Evolutionary conservation across 1,139 yeast species (phyloP), one percentile per base, ranked within the genome.

Genomic region (Debaryomyces sp.): DNA sequence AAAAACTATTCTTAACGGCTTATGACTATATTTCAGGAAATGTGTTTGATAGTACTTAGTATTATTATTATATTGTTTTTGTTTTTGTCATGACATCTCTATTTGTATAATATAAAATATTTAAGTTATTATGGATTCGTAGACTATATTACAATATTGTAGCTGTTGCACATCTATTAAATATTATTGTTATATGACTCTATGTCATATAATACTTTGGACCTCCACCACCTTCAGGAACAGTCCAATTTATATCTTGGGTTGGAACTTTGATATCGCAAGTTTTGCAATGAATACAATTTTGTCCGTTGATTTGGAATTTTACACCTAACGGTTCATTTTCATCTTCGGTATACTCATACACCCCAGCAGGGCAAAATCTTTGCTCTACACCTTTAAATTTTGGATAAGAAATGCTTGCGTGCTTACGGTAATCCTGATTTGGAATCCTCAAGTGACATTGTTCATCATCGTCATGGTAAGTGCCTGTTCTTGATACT

Each of bases 161-260:
- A 22, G 23, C 23, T 21, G 29, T n/a, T 18, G 13, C 10, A 40
- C 27, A 27, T 26, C 18, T 27, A 27, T 12, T 13, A 21, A 29
- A 41, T 32, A 18, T 10, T 32, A 23, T 27, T 23, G 18, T 30
- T 9, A 12, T 13, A 29, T 38, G 42, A 22, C 26, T 12, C 61
- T 64, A 87, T 2, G 91, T 82, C 86, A 87, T 82, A 65, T 82
- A 85, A 67, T 92, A 92, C 67, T 92, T 94, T 51, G 99, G 99
- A 8, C 99, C 99, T 64, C 87, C 98, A 35, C 98, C 97, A 53
- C 99, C 98, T 71, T 94, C 98, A 4, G 99, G 99, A 13, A 90
- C 96, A 7, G 85, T 81, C 99, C 99, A 94, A 63, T 82, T 80
- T 54, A 94, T 94, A 64, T 92, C 97, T 70, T 92, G 97, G 0